Base-by-base conservation (phyloP, 176 grass and related monocot genomes). In the Juncus effusus region DNA sequence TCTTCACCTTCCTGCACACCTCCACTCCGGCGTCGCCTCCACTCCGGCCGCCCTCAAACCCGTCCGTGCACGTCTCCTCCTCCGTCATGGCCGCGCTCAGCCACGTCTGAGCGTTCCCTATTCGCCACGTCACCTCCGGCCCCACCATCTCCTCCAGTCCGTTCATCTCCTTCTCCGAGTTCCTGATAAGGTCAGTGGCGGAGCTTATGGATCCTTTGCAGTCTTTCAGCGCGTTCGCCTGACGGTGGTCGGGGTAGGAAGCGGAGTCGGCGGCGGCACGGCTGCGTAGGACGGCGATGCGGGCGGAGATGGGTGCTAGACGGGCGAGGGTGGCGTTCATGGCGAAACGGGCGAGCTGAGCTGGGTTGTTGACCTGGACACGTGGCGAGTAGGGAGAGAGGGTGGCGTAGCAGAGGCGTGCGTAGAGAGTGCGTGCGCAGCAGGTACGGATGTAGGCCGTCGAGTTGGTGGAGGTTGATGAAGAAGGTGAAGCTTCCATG, bases 91-190 rank as follows among this genome's bases (percentile, higher is more conserved):
- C 73, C 0, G 86, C 83, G 67, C 90, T 87, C 42, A 95, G 64
- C 90, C 86, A 90, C 55, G 83, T 90, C 72, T 82, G 67, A 2
- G 83, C 76, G 54, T 95, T 90, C 10, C 77, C 73, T 10, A 87
- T 14, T 6, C 75, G 65, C 90, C 86, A 82, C 13, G 67, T 58
- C 41, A 64, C 75, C 67, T 87, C 39, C 12, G 49, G 7, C 40
- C 59, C 81, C 13, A 13, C 76, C 3, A 62, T 61, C 10, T 9
- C 40, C 13, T 69, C 76, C 56, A 73, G 75, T 59, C 58, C 57
- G 3, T 36, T 6, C 7, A 79, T 45, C 75, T 66, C 70, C 41
- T 51, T 70, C 13, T 56, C 72, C 7, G 80, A 65, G 4, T 69
- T 40, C 76, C 6, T 60, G 39, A 66, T 67, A 56, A 78, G 47